A percentile compares a stretch with the other conserved stretches of the same genome.
These are phyloP conservation scores for Geotrichum siamense DNA, from an alignment of 1,139 yeast genomes.

Conservation along the genomic window DNA sequence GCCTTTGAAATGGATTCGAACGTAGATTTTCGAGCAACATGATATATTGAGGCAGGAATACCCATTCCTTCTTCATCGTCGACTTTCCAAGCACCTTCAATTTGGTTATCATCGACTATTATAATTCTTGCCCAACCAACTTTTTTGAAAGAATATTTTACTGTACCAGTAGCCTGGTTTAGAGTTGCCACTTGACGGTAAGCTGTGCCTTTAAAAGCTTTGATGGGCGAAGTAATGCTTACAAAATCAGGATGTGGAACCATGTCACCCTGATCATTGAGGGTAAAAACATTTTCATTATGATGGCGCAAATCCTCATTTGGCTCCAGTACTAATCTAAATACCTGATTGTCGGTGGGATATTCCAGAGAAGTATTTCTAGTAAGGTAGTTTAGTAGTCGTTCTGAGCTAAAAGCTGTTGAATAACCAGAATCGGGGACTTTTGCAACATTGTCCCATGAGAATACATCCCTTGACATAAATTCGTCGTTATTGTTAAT, in stretches of 20 bases:
- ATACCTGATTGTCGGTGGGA: constrained; percentile 26
- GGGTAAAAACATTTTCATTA: constrained; percentile 17
- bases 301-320: constrained; percentile 18
- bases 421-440: background rate
- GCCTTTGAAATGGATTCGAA: constrained; percentile 14
- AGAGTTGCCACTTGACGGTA: constrained; percentile 25
- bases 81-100: constrained; percentile 33
- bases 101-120: constrained; percentile 21
- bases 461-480: constrained; percentile 6
- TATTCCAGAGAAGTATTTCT: constrained; percentile 27
- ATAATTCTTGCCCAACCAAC: constrained; percentile 35
- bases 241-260: constrained; percentile 24
- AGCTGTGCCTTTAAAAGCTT: constrained; percentile 28
- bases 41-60: constrained; percentile 30
- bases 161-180: constrained; percentile 22
- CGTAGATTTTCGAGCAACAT: constrained; percentile 23
- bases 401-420: constrained; percentile 21
- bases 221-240: background rate
- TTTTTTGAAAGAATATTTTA: constrained; percentile 21
- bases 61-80: constrained; percentile 32
- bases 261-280: constrained; percentile 23
- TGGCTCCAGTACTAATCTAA: constrained; percentile 28
- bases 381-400: constrained; percentile 26
- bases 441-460: constrained; percentile 14
- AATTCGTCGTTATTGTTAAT: background rate